Conservation (phyloP, 2,329 filamentous ascomycete species). For the Fusarium sp. region DNA sequence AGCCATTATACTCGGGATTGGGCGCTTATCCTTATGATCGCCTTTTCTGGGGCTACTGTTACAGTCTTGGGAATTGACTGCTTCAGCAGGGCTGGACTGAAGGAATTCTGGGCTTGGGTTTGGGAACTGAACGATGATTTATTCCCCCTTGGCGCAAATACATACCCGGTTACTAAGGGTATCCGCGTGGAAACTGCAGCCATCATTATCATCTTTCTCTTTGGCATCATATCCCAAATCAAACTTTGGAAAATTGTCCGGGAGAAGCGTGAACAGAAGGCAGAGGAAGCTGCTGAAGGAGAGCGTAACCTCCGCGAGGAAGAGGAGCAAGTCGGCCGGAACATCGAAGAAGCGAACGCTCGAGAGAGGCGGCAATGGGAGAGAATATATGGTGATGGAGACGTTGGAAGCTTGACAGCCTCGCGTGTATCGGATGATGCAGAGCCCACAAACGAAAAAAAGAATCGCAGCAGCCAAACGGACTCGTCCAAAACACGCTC, state of each 20-base stretch:
- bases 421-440: slow-evolving; percentile 65
- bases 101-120: slow-evolving; percentile 95
- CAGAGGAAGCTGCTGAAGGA: slow-evolving; percentile 61
- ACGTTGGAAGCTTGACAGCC: slow-evolving; percentile 48
- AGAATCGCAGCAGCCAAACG: slow-evolving; percentile 49
- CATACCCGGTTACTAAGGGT: slow-evolving; percentile 87
- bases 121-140: slow-evolving; percentile 84
- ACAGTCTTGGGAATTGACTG: slow-evolving; percentile 89
- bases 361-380: slow-evolving; percentile 80
- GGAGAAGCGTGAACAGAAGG: slow-evolving; percentile 67
- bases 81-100: slow-evolving; percentile 88
- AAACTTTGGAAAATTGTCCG: slow-evolving; percentile 87
- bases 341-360: slow-evolving; percentile 71
- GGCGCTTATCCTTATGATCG: slow-evolving; percentile 78
- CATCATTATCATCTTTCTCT: slow-evolving; percentile 77
- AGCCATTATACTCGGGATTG: slow-evolving; percentile 82
- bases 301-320: slow-evolving; percentile 68
- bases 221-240: slow-evolving; percentile 86
- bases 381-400: slow-evolving; percentile 75
- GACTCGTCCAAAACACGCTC: slow-evolving; percentile 52
- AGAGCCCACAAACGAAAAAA: slow-evolving; percentile 62
- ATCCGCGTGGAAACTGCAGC: slow-evolving; percentile 87
- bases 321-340: slow-evolving; percentile 77
- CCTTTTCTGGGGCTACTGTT: slow-evolving; percentile 84
- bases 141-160: slow-evolving; percentile 80